Percentiles rank a stretch among this genome's conserved stretches.
phyloP scores from a whole-genome alignment of 2,329 filamentous ascomycete genomes.

The Cyphellophora europaea region DNA sequence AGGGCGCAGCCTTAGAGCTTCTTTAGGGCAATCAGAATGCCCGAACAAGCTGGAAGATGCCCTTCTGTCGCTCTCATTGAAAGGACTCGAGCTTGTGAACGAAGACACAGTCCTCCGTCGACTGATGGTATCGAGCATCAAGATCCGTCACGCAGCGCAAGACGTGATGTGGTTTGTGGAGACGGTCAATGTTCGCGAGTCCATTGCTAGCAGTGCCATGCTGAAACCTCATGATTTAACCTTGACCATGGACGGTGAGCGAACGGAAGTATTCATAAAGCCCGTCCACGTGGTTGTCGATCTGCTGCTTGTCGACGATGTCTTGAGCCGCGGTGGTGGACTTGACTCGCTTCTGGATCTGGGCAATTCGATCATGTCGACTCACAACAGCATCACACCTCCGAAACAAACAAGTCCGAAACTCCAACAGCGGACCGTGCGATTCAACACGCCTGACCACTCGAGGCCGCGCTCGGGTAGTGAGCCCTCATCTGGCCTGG shows the following conservation, averaged over 20 bases:
- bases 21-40: not conserved
- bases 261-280: slow-evolving; percentile 60
- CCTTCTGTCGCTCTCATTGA: slow-evolving; percentile 2
- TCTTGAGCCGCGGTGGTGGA: slow-evolving; percentile 80
- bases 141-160: slow-evolving; percentile 38
- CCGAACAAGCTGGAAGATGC: not conserved
- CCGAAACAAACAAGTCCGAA: slow-evolving; percentile 7
- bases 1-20: not conserved
- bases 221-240: slow-evolving; percentile 16
- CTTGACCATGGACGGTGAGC: slow-evolving; percentile 10
- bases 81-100: not conserved
- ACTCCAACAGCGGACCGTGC: slow-evolving; percentile 39
- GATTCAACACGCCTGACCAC: slow-evolving; percentile 40
- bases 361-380: slow-evolving; percentile 72
- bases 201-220: slow-evolving; percentile 18
- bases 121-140: slow-evolving; percentile 28
- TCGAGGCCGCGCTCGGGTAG: slow-evolving; percentile 9
- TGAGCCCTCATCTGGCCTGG: slow-evolving; percentile 16
- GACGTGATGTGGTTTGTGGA: slow-evolving; percentile 45
- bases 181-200: slow-evolving; percentile 32
- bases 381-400: slow-evolving; percentile 38
- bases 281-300: slow-evolving; percentile 70
- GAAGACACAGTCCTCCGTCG: slow-evolving; percentile 1
- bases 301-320: slow-evolving; percentile 72
- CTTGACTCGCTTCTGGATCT: slow-evolving; percentile 85